Evolutionary conservation across 495 filamentous ascomycete genomes (phyloP).

Genomic region (Podospora comata): DNA sequence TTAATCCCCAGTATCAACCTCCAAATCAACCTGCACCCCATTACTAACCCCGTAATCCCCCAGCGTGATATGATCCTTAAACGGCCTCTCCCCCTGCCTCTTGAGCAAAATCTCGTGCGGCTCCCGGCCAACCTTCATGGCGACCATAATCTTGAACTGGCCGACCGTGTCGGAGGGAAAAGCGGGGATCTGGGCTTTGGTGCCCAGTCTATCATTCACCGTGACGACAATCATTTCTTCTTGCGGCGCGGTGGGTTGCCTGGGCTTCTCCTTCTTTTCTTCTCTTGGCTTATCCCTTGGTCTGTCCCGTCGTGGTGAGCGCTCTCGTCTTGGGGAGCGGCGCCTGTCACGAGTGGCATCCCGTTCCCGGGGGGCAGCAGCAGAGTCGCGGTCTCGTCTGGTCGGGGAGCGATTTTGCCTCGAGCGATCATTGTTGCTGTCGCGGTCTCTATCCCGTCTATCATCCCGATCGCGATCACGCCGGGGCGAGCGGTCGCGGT

Average conservation of each 20-base stretch:
- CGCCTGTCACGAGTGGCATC: constrained; percentile 19
- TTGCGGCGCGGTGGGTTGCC: constrained; percentile 19
- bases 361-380: constrained; percentile 21
- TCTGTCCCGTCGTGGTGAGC: constrained; percentile 6
- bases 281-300: background rate
- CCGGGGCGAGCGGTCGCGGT: constrained; percentile 46
- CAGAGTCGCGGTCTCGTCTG: background rate
- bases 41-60: constrained; percentile 88
- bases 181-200: constrained; percentile 85
- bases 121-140: constrained; percentile 78
- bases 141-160: constrained; percentile 87
- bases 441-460: constrained; percentile 25
- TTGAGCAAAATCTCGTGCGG: constrained; percentile 89
- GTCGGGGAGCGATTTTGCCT: constrained; percentile 21
- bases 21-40: constrained; percentile 85
- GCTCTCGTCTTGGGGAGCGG: constrained; percentile 14
- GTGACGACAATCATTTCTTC: constrained; percentile 90
- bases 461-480: constrained; percentile 36
- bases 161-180: constrained; percentile 75
- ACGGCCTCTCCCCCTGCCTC: constrained; percentile 84
- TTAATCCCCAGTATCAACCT: constrained; percentile 76
- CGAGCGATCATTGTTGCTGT: constrained; percentile 6
- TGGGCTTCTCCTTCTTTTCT: too few relatives aligned
- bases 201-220: constrained; percentile 88
- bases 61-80: constrained; percentile 82